Evolutionary conservation across 306 rosid genomes (phyloP).

Genomic region (Citrullus mucosospermus): DNA sequence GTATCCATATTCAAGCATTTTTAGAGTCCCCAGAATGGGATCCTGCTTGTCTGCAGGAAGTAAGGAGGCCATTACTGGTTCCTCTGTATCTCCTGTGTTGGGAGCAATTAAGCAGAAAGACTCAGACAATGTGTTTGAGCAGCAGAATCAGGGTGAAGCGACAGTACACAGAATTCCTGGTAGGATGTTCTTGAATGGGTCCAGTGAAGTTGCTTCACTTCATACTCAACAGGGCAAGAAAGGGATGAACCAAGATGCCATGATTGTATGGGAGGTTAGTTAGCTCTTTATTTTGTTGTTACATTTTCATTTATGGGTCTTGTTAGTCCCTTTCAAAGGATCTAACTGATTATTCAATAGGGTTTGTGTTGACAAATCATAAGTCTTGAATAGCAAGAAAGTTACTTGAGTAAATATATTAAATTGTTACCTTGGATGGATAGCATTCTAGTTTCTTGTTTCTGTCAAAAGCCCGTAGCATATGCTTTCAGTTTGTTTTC

Average conservation of each 20-base stretch:
- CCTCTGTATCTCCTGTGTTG: constrained; percentile 29
- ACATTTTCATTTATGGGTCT: neutral
- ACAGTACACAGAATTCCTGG: constrained; percentile 64
- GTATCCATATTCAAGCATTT: neutral
- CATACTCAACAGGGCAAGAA: constrained; percentile 91
- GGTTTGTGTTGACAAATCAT: neutral
- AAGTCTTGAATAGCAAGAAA: neutral
- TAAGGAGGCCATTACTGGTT: constrained; percentile 61
- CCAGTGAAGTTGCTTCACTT: constrained; percentile 52
- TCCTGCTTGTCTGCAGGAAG: constrained; percentile 32
- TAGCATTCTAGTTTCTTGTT: neutral
- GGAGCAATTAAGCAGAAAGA: constrained; percentile 25
- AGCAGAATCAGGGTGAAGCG: constrained; percentile 46
- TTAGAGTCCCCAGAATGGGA: constrained; percentile 11
- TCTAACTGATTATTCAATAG: neutral
- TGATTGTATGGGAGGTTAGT: constrained; percentile 90
- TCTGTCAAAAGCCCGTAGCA: neutral
- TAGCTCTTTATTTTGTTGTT: constrained; percentile 14
- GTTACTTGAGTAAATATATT: neutral
- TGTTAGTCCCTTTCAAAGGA: neutral
- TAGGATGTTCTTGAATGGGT: constrained; percentile 68
- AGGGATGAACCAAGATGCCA: constrained; percentile 94
- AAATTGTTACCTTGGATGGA: neutral
- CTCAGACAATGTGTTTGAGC: constrained; percentile 39
- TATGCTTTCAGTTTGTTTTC: neutral